Base-by-base conservation (phyloP, 2,329 filamentous ascomycete genomes). In the Pseudocercospora pini-densiflorae region DNA sequence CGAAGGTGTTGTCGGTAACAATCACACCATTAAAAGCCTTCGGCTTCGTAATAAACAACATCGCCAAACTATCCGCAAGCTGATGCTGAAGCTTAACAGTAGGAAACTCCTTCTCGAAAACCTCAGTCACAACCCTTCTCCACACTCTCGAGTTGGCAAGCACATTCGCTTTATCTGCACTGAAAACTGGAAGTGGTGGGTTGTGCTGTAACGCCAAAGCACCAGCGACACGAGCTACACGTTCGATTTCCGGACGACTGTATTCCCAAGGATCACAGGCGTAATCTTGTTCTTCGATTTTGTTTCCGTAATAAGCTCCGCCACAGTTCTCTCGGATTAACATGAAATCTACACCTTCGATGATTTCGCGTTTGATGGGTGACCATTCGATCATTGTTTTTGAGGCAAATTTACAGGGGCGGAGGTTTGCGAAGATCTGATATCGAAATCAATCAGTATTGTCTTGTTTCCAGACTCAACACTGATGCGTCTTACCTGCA, bases 121-220 rank as follows among this genome's bases (percentile, higher is more conserved):
- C 70, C 4, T 82, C 76, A 12, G 77, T 74, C 0, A 81, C 82
- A 3, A 81, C 80, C 12, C 78, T 74, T 3, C 84, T 74, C 84
- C 84, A 86, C 3, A 86, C 79, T 2, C 84, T 76, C 3, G 81
- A 80, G 55, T 78, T 84, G 0, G 84, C 84, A 8, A 86, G 79
- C 9, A 86, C 84, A 66, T 86, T 86, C 49, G 83, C 83, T 74
- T 86, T 86, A 74, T 86, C 84, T 0, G 79, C 79, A 64, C 80
- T 83, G 78, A 80, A 83, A 1, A 85, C 83, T 1, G 79, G 73
- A 0, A 79, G 76, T 12, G 81, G 79, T 8, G 74, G 71, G 54
- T 77, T 77, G 7, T 76, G 72, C 66, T 71, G 73, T 71, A 67
- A 76, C 0, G 84, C 83, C 5, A 86, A 76, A 5, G 79, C 79